Evolutionary conservation across 2,329 filamentous ascomycete genomes (phyloP).

Genomic region (Didymella arachidicola): DNA sequence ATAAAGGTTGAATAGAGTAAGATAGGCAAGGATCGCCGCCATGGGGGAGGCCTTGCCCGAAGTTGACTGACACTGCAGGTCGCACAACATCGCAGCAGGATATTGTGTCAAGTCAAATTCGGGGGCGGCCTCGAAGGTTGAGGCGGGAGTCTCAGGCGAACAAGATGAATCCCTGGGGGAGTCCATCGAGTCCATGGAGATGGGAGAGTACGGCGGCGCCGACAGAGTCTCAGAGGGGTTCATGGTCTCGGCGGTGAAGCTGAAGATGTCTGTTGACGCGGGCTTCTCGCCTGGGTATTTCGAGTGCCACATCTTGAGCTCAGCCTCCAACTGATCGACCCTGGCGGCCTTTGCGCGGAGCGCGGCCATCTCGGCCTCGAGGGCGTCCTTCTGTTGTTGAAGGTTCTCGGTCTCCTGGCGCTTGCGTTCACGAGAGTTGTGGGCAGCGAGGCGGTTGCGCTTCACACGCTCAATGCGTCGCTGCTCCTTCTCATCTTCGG

Average conservation of each 20-base stretch:
- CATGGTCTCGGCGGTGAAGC: conserved; percentile 42
- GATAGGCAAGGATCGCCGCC: conserved; percentile 46
- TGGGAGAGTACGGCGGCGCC: conserved; percentile 45
- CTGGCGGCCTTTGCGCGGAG: conserved; percentile 58
- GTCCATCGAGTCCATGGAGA: conserved; percentile 51
- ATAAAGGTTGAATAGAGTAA: conserved; percentile 48
- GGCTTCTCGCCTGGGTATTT: conserved; percentile 44
- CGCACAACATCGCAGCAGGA: conserved; percentile 99
- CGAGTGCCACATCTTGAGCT: conserved; percentile 52
- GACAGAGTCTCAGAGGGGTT: conserved; percentile 47
- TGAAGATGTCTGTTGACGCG: conserved; percentile 28
- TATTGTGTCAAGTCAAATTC: conserved; percentile 98
- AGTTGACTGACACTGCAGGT: conserved; percentile 99
- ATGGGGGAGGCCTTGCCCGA: conserved; percentile 40
- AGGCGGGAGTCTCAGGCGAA: conserved; percentile 51
- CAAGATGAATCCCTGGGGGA: conserved; percentile 50
- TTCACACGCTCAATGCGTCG: conserved; percentile 96
- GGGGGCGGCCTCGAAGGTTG: conserved; percentile 54
- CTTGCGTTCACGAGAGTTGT: conserved; percentile 95
- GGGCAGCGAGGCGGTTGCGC: conserved; percentile 91
- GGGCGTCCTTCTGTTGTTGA: conserved; percentile 67
- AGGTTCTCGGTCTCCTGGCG: conserved; percentile 87
- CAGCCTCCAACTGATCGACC: conserved; percentile 60
- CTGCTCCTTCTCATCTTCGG: conserved; percentile 98
- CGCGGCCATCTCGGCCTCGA: conserved; percentile 70